phyloP scores from a whole-genome alignment of 164 flowering plant genomes.

The Platanus orientalis region DNA sequence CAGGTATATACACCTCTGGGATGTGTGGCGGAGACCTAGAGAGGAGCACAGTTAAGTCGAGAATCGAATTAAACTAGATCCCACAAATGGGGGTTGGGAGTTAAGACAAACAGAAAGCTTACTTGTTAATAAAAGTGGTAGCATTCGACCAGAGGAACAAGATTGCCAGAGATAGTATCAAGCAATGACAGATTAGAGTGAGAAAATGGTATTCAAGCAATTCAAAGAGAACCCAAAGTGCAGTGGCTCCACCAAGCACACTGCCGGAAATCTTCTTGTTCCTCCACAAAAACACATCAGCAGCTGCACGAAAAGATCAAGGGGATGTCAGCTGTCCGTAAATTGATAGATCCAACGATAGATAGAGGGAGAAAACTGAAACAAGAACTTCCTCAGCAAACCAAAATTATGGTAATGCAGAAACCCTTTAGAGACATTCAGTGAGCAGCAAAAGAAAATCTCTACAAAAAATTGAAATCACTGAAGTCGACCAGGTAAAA shows the following conservation, averaged over 20 bases:
- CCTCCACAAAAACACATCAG: constrained; percentile 91
- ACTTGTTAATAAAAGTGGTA: constrained; percentile 72
- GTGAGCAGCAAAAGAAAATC: too few relatives aligned
- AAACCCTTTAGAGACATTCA: too few relatives aligned
- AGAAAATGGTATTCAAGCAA: constrained; percentile 78
- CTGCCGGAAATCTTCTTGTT: constrained; percentile 81
- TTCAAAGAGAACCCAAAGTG: constrained; percentile 76
- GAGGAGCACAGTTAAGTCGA: background rate
- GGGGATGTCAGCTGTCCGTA: too few relatives aligned
- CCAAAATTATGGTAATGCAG: too few relatives aligned
- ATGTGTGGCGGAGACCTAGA: constrained; percentile 64
- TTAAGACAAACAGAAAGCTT: constrained; percentile 1
- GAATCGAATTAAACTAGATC: background rate
- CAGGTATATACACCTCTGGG: constrained; percentile 55
- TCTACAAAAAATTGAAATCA: too few relatives aligned
- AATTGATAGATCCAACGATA: too few relatives aligned
- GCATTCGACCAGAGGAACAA: constrained; percentile 85
- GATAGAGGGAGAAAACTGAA: too few relatives aligned
- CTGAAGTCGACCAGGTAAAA: too few relatives aligned
- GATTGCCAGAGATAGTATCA: constrained; percentile 57
- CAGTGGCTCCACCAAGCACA: constrained; percentile 78
- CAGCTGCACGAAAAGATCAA: constrained; percentile 47
- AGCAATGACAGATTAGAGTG: constrained; percentile 62
- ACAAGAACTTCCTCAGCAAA: too few relatives aligned
- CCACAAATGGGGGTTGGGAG: background rate